Evolutionary conservation across 2,329 filamentous ascomycete genomes (phyloP).

Genomic region (Ophiostoma ulmi): DNA sequence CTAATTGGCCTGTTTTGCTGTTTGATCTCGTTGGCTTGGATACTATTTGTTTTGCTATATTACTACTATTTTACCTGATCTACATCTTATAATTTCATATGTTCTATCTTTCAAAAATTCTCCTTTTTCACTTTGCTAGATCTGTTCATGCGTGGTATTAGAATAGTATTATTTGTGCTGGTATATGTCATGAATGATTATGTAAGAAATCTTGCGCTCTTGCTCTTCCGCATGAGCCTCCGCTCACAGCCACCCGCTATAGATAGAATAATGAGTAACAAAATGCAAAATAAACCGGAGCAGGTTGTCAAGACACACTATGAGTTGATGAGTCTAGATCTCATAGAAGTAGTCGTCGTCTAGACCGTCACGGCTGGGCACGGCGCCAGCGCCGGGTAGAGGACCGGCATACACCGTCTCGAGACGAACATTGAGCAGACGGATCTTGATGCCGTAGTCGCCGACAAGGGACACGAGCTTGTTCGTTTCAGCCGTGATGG

Average conservation of each 20-base stretch:
- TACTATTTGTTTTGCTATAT: neutral
- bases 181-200: conserved; percentile 3
- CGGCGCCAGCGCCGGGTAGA: conserved; percentile 62
- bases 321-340: conserved; percentile 40
- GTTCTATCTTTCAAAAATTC: neutral
- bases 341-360: conserved; percentile 95
- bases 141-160: neutral
- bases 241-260: neutral
- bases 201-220: neutral
- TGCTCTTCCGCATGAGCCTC: neutral
- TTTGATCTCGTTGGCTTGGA: neutral
- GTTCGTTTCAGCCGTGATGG: conserved; percentile 94
- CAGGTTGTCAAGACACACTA: neutral
- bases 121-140: too few relatives aligned
- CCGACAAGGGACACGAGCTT: conserved; percentile 80
- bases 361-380: conserved; percentile 77
- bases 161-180: neutral
- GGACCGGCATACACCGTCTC: conserved; percentile 68
- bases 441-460: conserved; percentile 88
- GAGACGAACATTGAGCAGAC: conserved; percentile 83
- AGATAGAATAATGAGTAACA: neutral
- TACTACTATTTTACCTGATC: neutral
- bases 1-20: neutral
- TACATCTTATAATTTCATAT: conserved; percentile 1
- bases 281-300: neutral